Evolutionary conservation across 345 rosid genomes (phyloP).

Genomic region (Corchorus capsularis): DNA sequence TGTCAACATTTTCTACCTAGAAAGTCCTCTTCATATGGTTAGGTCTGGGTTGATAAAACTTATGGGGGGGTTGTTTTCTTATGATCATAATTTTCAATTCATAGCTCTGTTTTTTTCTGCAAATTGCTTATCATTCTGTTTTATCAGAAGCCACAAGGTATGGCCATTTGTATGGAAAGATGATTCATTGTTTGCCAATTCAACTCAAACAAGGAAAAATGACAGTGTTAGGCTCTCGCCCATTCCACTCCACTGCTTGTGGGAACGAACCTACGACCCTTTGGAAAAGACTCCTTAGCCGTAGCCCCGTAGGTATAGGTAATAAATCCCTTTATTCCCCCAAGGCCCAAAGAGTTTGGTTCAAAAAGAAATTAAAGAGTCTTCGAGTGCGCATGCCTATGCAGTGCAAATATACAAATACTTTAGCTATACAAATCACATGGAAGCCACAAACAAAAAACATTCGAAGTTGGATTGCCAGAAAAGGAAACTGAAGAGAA

Average conservation of each 20-base stretch:
- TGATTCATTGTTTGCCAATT: conserved; percentile 6
- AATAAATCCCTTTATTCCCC: background rate
- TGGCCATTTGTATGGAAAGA: background rate
- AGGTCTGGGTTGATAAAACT: no score
- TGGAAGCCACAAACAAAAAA: conserved; percentile 29
- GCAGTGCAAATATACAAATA: background rate
- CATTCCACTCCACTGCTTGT: background rate
- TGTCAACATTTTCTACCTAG: background rate
- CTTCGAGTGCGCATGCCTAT: conserved; percentile 14
- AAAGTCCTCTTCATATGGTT: background rate
- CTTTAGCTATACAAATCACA: conserved; percentile 19
- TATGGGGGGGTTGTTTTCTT: no score
- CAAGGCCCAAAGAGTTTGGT: background rate
- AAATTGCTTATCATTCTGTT: no score
- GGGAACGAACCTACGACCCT: background rate
- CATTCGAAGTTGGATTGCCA: conserved; percentile 17
- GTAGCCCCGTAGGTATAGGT: no score
- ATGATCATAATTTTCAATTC: no score
- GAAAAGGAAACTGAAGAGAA: conserved; percentile 23
- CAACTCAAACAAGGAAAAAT: background rate
- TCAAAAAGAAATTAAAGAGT: conserved; percentile 12
- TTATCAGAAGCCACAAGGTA: no score
- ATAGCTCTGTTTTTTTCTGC: no score
- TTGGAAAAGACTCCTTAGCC: background rate
- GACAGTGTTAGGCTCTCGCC: background rate